phyloP scores from a whole-genome alignment of 257 asterid species.

The Cruciata laevipes region DNA sequence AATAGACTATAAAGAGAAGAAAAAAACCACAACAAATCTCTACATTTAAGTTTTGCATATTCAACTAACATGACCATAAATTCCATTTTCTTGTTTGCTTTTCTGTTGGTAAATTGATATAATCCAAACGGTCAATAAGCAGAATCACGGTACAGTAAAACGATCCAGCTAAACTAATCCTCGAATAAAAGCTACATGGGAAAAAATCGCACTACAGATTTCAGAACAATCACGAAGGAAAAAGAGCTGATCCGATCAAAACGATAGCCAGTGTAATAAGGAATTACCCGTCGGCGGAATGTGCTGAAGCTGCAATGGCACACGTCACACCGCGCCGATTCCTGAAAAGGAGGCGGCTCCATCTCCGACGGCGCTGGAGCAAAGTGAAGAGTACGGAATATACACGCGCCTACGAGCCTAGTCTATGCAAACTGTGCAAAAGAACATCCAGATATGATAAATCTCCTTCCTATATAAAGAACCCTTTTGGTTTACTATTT shows the following conservation, averaged over 20 bases:
- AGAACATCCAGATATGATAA: background rate
- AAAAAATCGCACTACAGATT: background rate
- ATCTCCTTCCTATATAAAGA: background rate
- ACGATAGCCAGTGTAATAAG: slow-evolving; percentile 6
- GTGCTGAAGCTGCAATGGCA: slow-evolving; percentile 94
- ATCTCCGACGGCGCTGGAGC: slow-evolving; percentile 8
- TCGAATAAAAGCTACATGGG: background rate
- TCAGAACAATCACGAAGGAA: slow-evolving; percentile 1
- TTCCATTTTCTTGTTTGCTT: background rate
- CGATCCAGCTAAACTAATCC: background rate
- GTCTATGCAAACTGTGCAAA: background rate
- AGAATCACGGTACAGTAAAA: background rate
- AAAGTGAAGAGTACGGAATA: background rate
- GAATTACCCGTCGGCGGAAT: slow-evolving; percentile 84
- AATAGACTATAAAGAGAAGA: background rate
- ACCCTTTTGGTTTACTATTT: too few relatives aligned
- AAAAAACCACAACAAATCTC: background rate
- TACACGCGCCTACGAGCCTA: slow-evolving; percentile 1
- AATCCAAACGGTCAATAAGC: background rate
- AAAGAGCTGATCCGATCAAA: slow-evolving; percentile 8
- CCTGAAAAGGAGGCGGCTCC: slow-evolving; percentile 87
- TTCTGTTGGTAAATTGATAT: background rate
- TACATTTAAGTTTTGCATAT: background rate
- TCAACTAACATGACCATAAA: background rate
- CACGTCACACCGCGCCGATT: slow-evolving; percentile 85